Evolutionary conservation across 1,139 yeast species (phyloP).

Genomic region (Yamadazyma atmosphaerica): DNA sequence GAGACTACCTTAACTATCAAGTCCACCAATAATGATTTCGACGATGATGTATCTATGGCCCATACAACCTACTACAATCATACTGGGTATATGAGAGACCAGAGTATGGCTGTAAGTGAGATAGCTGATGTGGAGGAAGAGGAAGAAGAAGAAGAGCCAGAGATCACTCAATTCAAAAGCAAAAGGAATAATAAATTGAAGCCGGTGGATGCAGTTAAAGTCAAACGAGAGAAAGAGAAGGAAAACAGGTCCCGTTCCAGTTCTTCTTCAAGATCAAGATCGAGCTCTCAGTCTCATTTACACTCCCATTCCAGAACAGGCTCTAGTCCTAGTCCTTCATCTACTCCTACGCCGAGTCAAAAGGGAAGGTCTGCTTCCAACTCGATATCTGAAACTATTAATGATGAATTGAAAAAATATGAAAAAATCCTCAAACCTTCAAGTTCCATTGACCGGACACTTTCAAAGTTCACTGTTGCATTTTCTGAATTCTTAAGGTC

Average conservation of each 20-base stretch:
- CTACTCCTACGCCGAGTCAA: constrained; percentile 1
- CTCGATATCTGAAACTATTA: constrained; percentile 6
- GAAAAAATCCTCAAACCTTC: constrained; percentile 32
- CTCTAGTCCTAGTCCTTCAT: constrained; percentile 6
- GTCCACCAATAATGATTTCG: constrained; percentile 41
- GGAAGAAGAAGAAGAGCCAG: constrained; percentile 27
- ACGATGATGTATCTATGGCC: constrained; percentile 43
- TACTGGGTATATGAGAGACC: constrained; percentile 31
- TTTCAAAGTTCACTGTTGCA: constrained; percentile 40
- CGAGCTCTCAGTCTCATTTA: constrained; percentile 3
- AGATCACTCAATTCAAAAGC: constrained; percentile 36
- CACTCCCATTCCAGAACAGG: background rate
- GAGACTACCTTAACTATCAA: constrained; percentile 48
- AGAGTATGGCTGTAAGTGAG: constrained; percentile 26
- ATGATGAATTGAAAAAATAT: constrained; percentile 8
- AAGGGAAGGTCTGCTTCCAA: background rate
- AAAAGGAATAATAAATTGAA: constrained; percentile 30
- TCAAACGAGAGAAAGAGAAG: constrained; percentile 12
- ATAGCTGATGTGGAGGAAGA: constrained; percentile 21
- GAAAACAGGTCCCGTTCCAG: constrained; percentile 6
- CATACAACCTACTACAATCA: constrained; percentile 39
- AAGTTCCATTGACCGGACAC: constrained; percentile 32
- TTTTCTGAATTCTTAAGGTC: constrained; percentile 51
- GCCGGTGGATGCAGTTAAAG: constrained; percentile 25
- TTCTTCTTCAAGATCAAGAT: constrained; percentile 8